Evolutionary conservation across 345 rosid genomes (phyloP).

Genomic region (Carallia brachiata): DNA sequence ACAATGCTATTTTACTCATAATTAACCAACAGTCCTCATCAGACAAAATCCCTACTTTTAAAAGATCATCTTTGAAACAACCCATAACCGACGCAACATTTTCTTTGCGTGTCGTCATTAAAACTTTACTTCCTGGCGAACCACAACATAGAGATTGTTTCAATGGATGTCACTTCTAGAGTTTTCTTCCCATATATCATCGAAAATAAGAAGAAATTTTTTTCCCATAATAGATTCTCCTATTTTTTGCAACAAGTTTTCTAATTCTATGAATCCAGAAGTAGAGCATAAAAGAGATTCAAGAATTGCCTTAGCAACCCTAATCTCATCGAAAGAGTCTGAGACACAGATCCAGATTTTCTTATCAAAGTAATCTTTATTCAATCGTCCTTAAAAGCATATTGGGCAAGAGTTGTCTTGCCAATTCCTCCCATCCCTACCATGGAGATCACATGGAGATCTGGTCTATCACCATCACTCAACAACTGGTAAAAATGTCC

Average conservation of each 20-base stretch:
- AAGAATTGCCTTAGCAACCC: constrained; percentile 7
- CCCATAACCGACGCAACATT: not conserved
- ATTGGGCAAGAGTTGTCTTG: constrained; percentile 7
- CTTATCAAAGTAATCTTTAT: not conserved
- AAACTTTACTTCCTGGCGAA: constrained; percentile 8
- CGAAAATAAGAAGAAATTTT: constrained; percentile 4
- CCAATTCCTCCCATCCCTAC: constrained; percentile 16
- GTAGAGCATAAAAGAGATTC: not conserved
- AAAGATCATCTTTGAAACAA: not conserved
- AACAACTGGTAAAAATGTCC: too few relatives aligned
- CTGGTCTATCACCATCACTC: not conserved
- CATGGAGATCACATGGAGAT: not conserved
- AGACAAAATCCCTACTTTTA: not conserved
- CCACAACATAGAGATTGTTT: not conserved
- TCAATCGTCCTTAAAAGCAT: not conserved
- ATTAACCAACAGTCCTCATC: constrained; percentile 2
- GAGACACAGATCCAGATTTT: constrained; percentile 21
- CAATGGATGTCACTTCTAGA: too few relatives aligned
- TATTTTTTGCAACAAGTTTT: not conserved
- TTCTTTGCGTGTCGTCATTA: too few relatives aligned
- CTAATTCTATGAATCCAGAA: not conserved
- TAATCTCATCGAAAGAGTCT: not conserved
- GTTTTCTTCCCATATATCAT: constrained; percentile 16
- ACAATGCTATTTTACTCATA: too few relatives aligned
- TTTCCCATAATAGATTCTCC: not conserved